Base-by-base conservation (phyloP, 164 flowering plant genomes). In the Tetracentron sinense region DNA sequence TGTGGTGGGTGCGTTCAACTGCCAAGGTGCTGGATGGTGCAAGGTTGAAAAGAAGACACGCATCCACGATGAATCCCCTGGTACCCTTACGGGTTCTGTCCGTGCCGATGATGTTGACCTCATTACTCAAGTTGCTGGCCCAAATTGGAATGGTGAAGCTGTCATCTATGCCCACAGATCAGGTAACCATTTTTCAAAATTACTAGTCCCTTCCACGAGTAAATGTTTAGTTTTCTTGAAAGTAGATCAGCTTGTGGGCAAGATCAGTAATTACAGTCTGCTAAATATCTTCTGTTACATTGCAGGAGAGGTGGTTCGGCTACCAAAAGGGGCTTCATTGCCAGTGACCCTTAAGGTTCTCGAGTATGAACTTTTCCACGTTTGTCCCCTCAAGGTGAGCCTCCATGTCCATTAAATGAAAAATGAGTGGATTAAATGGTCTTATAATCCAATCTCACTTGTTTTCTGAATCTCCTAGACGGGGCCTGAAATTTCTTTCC, bases 11-110 rank as follows among this genome's bases (percentile, higher is more conserved):
- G 93, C 87, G 35, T 94, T 90, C 77, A 94, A 94, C 75, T 94
- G 98, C 82, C 98, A 94, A 77, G 98, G 98, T 63, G 98, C 98
- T 25, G 97, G 96, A 12, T 94, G 97, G 97, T 89, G 96, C 85
- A 89, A 80, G 77, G 64, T 77, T 35, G 67, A 56, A 1, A 94
- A 94, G 81, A 94, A 82, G 68, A 91, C 88, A 11, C 90, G 88
- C 56, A 89, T 93, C 47, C 98, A 93, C 62, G 90, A 93, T 60
- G 68, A 67, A 15, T 74, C 87, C n/a, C 98, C 98, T 20, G 89
- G 87, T 19, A 87, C 90, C 25, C 86, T 93, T 52, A 76, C 89
- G 12, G 78, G 79, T 47, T 79, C 81, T 60, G 82, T 93, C 46
- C 53, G 78, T 64, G 86, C 92, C 15, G 56, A 70, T 42, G 97